These are phyloP conservation scores for Hygrophoropsis aurantiaca DNA, from an alignment of 768 basidiomycete genomes.

Conservation along the genomic window DNA sequence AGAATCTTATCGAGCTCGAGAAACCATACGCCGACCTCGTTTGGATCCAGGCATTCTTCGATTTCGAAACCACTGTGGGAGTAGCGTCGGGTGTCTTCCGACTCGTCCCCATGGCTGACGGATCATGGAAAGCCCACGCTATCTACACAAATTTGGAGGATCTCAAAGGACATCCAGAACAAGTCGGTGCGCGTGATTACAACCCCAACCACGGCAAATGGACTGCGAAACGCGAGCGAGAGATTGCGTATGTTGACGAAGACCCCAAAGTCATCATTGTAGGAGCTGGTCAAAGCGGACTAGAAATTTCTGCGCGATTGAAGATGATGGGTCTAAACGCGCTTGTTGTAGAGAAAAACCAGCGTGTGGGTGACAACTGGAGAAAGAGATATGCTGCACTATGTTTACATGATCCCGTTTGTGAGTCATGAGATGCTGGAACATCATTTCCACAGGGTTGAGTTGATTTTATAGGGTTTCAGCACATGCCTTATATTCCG, in stretches of 20 bases:
- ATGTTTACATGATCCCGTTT: slow-evolving; percentile 67
- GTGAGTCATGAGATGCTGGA: slow-evolving; percentile 37
- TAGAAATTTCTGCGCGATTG: slow-evolving; percentile 58
- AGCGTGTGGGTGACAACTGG: slow-evolving; percentile 66
- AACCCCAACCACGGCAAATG: slow-evolving; percentile 51
- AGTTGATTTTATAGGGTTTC: slow-evolving; percentile 19
- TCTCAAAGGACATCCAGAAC: slow-evolving; percentile 48
- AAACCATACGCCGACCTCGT: slow-evolving; percentile 48
- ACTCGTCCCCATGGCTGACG: slow-evolving; percentile 45
- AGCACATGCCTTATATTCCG: slow-evolving; percentile 6
- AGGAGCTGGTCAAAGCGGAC: slow-evolving; percentile 60
- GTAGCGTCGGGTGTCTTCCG: slow-evolving; percentile 48
- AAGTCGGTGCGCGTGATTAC: slow-evolving; percentile 30
- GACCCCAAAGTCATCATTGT: slow-evolving; percentile 56
- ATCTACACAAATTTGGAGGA: slow-evolving; percentile 57
- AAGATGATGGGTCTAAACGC: slow-evolving; percentile 46
- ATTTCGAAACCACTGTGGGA: slow-evolving; percentile 46
- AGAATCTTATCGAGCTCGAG: slow-evolving; percentile 23
- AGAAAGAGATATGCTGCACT: slow-evolving; percentile 62
- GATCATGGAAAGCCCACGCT: slow-evolving; percentile 53
- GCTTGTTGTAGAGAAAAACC: slow-evolving; percentile 64
- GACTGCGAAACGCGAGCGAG: slow-evolving; percentile 40
- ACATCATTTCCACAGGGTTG: neutral
- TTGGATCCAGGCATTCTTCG: slow-evolving; percentile 54
- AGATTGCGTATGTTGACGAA: slow-evolving; percentile 41